Conservation (phyloP, 2,329 filamentous ascomycete genomes). For the Alternaria incomplexa region DNA sequence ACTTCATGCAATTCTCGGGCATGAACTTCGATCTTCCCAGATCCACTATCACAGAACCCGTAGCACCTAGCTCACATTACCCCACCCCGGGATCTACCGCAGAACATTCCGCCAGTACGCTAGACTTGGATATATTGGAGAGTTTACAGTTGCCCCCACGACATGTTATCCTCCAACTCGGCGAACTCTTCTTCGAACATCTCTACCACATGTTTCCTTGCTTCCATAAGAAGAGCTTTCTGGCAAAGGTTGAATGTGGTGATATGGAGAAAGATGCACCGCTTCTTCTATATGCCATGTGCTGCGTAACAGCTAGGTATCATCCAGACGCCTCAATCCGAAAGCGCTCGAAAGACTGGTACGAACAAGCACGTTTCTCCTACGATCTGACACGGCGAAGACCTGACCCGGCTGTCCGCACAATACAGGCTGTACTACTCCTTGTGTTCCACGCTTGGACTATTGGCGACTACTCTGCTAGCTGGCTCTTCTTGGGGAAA, state of each 20-base stretch:
- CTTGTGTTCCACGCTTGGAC: constrained; percentile 32
- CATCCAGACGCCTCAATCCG: constrained; percentile 31
- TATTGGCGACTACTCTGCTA: constrained; percentile 36
- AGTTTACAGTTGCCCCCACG: constrained; percentile 21
- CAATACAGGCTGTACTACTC: constrained; percentile 33
- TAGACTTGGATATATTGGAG: constrained; percentile 7
- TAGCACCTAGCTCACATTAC: neutral
- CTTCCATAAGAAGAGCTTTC: constrained; percentile 33
- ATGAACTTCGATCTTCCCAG: constrained; percentile 15
- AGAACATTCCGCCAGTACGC: neutral
- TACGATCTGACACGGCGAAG: constrained; percentile 33
- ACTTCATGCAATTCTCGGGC: constrained; percentile 14
- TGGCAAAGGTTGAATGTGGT: constrained; percentile 18
- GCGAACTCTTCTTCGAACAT: constrained; percentile 35
- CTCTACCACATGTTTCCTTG: constrained; percentile 32
- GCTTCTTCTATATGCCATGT: constrained; percentile 35
- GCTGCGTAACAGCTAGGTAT: constrained; percentile 28
- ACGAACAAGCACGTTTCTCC: constrained; percentile 35
- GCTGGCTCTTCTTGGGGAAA: constrained; percentile 40
- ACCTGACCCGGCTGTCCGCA: constrained; percentile 27
- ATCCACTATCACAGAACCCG: neutral
- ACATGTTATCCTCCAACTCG: constrained; percentile 24
- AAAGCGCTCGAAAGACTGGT: constrained; percentile 30
- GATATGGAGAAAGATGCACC: constrained; percentile 26
- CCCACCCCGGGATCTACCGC: neutral